phyloP scores from a whole-genome alignment of 768 basidiomycete species.

The Asterophora parasitica region DNA sequence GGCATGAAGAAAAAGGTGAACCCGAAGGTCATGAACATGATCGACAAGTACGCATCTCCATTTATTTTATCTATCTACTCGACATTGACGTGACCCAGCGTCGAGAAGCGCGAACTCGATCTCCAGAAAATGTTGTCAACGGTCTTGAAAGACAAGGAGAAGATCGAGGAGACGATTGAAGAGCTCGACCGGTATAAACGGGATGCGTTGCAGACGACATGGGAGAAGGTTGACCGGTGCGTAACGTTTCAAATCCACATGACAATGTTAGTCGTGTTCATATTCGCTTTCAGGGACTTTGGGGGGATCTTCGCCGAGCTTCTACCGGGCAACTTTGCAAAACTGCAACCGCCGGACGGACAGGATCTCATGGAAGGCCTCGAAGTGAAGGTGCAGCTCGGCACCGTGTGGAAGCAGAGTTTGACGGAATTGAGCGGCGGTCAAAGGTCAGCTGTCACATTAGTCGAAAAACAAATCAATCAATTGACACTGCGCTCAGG shows the following conservation, averaged over 20 bases:
- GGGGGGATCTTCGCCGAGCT: slow-evolving; percentile 95
- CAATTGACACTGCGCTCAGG: slow-evolving; percentile 33
- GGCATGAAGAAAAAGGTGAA: slow-evolving; percentile 96
- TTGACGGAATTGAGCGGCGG: slow-evolving; percentile 96
- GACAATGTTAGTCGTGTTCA: slow-evolving; percentile 1
- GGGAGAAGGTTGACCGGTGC: slow-evolving; percentile 92
- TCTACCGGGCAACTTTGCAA: slow-evolving; percentile 94
- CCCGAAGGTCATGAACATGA: slow-evolving; percentile 92
- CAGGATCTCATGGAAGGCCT: slow-evolving; percentile 92
- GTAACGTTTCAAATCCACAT: slow-evolving; percentile 21
- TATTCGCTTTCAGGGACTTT: slow-evolving; percentile 59
- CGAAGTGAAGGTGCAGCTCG: slow-evolving; percentile 95
- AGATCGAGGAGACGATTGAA: slow-evolving; percentile 91
- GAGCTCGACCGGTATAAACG: slow-evolving; percentile 93
- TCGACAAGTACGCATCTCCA: slow-evolving; percentile 67
- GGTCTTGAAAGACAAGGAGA: slow-evolving; percentile 88
- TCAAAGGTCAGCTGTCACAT: slow-evolving; percentile 64
- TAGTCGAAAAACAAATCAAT: background rate
- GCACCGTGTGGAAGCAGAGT: slow-evolving; percentile 96
- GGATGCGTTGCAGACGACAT: slow-evolving; percentile 89
- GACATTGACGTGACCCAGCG: slow-evolving; percentile 20
- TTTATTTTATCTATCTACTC: background rate
- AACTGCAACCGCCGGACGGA: slow-evolving; percentile 88
- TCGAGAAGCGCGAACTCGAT: slow-evolving; percentile 89
- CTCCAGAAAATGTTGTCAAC: slow-evolving; percentile 84